A percentile compares a stretch with the other conserved stretches of the same genome.
Conservation (phyloP, 2,329 filamentous ascomycete species). For the Trichophyton benhamiae region DNA sequence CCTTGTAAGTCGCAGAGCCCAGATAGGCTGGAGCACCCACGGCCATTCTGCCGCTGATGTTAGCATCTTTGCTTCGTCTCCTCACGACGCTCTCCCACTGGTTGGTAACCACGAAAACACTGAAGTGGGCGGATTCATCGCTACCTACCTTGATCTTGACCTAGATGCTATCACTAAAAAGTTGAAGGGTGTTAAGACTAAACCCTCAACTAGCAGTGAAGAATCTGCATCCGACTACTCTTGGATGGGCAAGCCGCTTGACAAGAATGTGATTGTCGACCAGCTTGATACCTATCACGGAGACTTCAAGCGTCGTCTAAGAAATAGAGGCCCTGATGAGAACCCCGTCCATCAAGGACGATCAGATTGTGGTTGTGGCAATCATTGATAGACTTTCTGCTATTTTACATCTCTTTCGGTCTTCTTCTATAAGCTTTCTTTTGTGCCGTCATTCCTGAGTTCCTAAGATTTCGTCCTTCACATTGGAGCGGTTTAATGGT, state of each 20-base stretch:
- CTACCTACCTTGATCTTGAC: conserved; percentile 66
- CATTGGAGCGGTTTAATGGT: no score
- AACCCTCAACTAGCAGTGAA: conserved; percentile 5
- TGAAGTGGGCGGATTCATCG: conserved; percentile 72
- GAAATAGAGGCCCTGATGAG: conserved; percentile 16
- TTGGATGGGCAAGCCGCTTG: conserved; percentile 33
- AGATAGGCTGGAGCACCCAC: conserved; percentile 88
- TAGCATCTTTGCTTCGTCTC: conserved; percentile 81
- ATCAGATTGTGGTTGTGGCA: conserved; percentile 23
- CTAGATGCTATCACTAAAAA: conserved; percentile 66
- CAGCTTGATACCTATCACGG: conserved; percentile 35
- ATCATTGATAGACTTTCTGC: conserved; percentile 13
- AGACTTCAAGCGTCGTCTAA: conserved; percentile 25
- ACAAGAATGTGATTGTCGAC: conserved; percentile 27
- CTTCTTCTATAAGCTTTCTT: neutral
- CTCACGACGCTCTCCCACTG: conserved; percentile 49
- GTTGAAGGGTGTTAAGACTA: conserved; percentile 37
- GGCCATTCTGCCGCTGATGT: conserved; percentile 91
- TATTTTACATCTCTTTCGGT: neutral
- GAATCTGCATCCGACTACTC: conserved; percentile 16
- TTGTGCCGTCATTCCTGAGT: neutral
- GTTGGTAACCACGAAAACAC: conserved; percentile 90
- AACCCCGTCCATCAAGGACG: conserved; percentile 12
- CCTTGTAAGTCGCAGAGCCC: conserved; percentile 76
- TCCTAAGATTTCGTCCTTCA: neutral